Percentiles rank a stretch among this genome's conserved stretches.
Evolutionary conservation across 306 rosid genomes (phyloP).

Genomic region (Begonia masoniana): DNA sequence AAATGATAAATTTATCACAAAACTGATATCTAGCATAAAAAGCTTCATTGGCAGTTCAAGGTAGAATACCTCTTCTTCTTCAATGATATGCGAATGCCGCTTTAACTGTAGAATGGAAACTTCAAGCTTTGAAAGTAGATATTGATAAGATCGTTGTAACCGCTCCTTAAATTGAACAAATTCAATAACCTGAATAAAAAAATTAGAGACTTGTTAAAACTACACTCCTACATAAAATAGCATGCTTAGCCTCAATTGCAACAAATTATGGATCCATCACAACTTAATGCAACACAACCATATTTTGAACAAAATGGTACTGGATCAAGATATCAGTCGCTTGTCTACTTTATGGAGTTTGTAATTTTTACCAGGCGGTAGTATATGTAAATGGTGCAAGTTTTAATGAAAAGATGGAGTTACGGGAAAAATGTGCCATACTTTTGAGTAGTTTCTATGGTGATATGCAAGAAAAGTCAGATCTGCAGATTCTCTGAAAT

Average conservation of each 20-base stretch:
- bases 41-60: neutral
- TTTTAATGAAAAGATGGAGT: neutral
- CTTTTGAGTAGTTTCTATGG: slow-evolving; percentile 91
- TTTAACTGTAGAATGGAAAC: slow-evolving; percentile 65
- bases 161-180: slow-evolving; percentile 91
- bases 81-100: slow-evolving; percentile 68
- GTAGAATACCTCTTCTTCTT: slow-evolving; percentile 65
- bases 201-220: neutral
- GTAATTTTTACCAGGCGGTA: no score
- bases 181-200: slow-evolving; percentile 65
- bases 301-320: no score
- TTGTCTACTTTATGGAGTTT: no score
- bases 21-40: slow-evolving; percentile 3
- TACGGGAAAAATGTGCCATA: slow-evolving; percentile 13
- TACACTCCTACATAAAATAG: neutral
- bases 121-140: slow-evolving; percentile 71
- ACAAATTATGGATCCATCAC: no score
- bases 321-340: no score
- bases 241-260: neutral
- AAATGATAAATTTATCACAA: slow-evolving; percentile 12
- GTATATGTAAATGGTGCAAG: neutral
- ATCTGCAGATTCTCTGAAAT: slow-evolving; percentile 95
- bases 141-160: slow-evolving; percentile 73
- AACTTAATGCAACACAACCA: no score
- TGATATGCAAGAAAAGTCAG: slow-evolving; percentile 90